Base-by-base conservation (phyloP, 345 rosid genomes). In the Eucalyptus decipiens region DNA sequence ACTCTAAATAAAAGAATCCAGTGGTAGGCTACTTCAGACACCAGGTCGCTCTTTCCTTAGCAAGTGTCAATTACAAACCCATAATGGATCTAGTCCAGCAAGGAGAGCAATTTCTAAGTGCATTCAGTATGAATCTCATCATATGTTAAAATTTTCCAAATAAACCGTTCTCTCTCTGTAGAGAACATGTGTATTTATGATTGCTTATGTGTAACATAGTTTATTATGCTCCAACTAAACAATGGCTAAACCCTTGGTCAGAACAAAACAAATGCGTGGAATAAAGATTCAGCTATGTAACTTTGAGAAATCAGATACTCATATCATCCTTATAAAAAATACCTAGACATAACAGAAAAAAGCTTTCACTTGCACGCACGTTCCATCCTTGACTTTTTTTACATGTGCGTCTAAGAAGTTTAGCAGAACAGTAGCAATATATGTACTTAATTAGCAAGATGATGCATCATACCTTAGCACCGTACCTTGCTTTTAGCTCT, bases 401-500 rank as follows among this genome's bases (percentile, higher is more conserved):
- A 40, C 85, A 40, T 11, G 28, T 11, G 28, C 3, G 0, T 76
- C 28, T 86, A 50, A 52, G 40, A 50, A 21, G 62, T 50, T 34
- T 86, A 51, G 65, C 7, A 86, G 56, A 86, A 58, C 18, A 86
- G 43, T 42, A 86, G 58, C 26, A 52, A 54, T 52, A 26, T 52
- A 34, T 26, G 45, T 52, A 86, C 42, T 32, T 19, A 62, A 80
- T n/a, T 32, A 69, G 50, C 86, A 42, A 80, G 87, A 89, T 32
- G 90, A 87, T 51, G 62, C 87, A 62, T 86, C 96, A 88, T 97
- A 98, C 99, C 99, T 98, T 97, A 49, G 99, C 99, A 88, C 99
- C 99, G 28, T 95, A 98, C 94, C 95, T 97, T 91, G 95, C 99
- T 95, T 98, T 98, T 94, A 98, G 92, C 90, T 96, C 99, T 87